Conservation (phyloP, 169 alveolate genomes). For the Plasmodium coatneyi region DNA sequence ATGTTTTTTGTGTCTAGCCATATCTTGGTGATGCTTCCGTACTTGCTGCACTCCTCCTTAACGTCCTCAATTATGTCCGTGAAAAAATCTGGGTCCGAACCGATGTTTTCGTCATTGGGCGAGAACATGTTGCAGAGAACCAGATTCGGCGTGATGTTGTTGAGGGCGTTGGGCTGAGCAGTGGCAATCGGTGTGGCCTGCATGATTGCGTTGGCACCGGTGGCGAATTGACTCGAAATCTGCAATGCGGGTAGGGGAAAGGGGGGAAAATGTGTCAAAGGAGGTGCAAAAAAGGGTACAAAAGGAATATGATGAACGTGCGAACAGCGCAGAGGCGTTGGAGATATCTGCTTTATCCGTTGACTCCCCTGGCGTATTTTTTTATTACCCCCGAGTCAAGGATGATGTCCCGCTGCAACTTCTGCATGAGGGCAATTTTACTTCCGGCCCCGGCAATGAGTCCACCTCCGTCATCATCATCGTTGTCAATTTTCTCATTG, state of each 20-base stretch:
- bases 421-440: constrained; percentile 87
- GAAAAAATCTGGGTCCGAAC: constrained; percentile 85
- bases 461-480: constrained; percentile 82
- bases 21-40: constrained; percentile 87
- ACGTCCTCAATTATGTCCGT: constrained; percentile 91
- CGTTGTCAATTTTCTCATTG: constrained; percentile 80
- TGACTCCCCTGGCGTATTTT: not conserved
- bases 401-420: constrained; percentile 78
- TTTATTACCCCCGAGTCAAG: constrained; percentile 14
- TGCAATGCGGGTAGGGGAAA: not conserved
- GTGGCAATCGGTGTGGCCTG: not conserved
- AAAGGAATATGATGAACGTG: not conserved
- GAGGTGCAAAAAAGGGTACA: not conserved
- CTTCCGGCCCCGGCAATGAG: constrained; percentile 86
- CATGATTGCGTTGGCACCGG: constrained; percentile 7
- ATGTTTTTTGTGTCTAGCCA: constrained; percentile 81
- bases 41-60: constrained; percentile 89
- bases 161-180: not conserved
- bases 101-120: constrained; percentile 81
- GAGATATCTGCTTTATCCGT: not conserved
- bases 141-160: constrained; percentile 77
- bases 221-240: not conserved
- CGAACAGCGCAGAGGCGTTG: not conserved
- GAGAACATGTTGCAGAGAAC: constrained; percentile 89
- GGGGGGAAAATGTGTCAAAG: not conserved